Percentiles rank a stretch among this genome's conserved stretches.
phyloP scores from a whole-genome alignment of 768 basidiomycete genomes.

The Hygrocybe punicea region DNA sequence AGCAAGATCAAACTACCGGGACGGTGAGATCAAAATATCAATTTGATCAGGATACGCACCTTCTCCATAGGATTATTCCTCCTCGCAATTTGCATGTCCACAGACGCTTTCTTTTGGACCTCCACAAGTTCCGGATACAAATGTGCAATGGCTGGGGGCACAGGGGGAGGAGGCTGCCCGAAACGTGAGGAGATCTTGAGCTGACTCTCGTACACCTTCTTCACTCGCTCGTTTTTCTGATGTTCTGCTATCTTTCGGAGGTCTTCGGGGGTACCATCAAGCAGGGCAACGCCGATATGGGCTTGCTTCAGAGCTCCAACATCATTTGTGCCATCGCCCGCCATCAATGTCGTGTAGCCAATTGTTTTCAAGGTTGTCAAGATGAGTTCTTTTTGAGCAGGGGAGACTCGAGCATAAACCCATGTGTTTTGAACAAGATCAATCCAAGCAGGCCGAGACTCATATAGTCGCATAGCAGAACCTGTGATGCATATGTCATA shows the following conservation, averaged over 20 bases:
- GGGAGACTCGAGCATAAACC: constrained; percentile 98
- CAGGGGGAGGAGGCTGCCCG: constrained; percentile 89
- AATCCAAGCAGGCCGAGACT: constrained; percentile 65
- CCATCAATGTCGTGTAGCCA: constrained; percentile 94
- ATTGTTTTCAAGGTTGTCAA: constrained; percentile 84
- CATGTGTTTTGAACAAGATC: constrained; percentile 90
- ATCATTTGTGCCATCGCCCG: constrained; percentile 98
- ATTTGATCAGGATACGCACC: constrained; percentile 49
- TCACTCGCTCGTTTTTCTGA: constrained; percentile 83
- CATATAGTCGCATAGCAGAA: constrained; percentile 85
- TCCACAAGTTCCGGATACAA: constrained; percentile 87
- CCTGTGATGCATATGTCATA: constrained; percentile 99
- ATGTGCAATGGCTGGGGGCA: constrained; percentile 83
- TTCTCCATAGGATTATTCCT: constrained; percentile 88
- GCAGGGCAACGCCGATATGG: constrained; percentile 89
- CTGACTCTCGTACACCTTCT: constrained; percentile 97
- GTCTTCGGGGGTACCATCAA: constrained; percentile 90
- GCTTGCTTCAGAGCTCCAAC: constrained; percentile 98
- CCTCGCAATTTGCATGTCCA: constrained; percentile 59
- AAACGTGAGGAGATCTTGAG: constrained; percentile 86
- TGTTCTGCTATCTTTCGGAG: constrained; percentile 92
- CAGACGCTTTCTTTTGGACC: constrained; percentile 79
- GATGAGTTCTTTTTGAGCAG: constrained; percentile 93
- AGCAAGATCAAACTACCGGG: constrained; percentile 47
- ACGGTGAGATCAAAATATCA: background rate